Evolutionary conservation across 495 filamentous ascomycete species (phyloP).

Genomic region (Penicillium taxi): DNA sequence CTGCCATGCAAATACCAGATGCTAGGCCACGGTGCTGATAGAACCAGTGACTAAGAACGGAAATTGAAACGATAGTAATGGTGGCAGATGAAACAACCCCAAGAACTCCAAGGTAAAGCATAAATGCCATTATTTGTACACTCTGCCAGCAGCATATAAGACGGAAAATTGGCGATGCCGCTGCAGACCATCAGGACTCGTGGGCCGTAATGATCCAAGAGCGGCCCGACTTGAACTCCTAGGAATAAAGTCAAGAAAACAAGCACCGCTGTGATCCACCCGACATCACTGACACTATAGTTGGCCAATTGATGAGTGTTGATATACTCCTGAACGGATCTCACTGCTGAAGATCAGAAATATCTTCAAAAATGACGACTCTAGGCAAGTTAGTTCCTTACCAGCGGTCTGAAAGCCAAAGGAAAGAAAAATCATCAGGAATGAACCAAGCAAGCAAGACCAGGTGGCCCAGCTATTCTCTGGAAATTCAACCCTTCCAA

Average conservation of each 20-base stretch:
- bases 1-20: constrained; percentile 55
- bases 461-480: constrained; percentile 54
- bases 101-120: constrained; percentile 51
- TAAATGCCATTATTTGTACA: constrained; percentile 59
- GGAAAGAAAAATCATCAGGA: constrained; percentile 52
- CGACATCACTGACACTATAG: constrained; percentile 49
- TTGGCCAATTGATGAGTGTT: constrained; percentile 48
- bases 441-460: constrained; percentile 55
- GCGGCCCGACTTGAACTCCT: constrained; percentile 58
- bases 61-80: constrained; percentile 52
- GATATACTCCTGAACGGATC: constrained; percentile 57
- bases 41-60: constrained; percentile 59
- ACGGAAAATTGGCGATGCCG: constrained; percentile 41
- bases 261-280: constrained; percentile 58
- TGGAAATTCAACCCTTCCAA: too few relatives aligned
- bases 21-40: constrained; percentile 50
- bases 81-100: constrained; percentile 50
- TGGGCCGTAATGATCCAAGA: constrained; percentile 57
- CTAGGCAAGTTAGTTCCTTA: constrained; percentile 10
- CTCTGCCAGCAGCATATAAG: constrained; percentile 48
- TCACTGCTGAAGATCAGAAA: too few relatives aligned
- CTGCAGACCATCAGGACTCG: constrained; percentile 46
- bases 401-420: constrained; percentile 47
- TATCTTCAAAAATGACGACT: not conserved
- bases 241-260: constrained; percentile 57